Conservation (phyloP, 176 grass and related monocot species). For the Cenchrus fungigraminus region DNA sequence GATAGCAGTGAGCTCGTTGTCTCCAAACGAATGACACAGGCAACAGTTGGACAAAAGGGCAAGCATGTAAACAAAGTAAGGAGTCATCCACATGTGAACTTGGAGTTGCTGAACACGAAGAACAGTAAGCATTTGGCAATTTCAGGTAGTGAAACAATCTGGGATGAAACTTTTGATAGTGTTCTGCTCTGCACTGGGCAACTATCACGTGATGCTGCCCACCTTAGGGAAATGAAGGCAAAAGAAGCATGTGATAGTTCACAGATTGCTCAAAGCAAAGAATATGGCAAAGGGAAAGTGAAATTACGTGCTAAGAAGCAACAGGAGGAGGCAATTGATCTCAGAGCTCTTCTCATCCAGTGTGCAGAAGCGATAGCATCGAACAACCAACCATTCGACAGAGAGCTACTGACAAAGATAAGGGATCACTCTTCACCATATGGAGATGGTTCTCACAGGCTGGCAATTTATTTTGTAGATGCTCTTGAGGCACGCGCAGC, state of each 20-base stretch:
- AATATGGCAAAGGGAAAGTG: background rate
- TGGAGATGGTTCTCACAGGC: slow-evolving; percentile 60
- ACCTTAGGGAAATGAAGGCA: slow-evolving; percentile 42
- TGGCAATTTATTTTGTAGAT: slow-evolving; percentile 63
- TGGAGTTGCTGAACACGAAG: slow-evolving; percentile 38
- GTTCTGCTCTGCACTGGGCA: slow-evolving; percentile 47
- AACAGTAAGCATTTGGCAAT: slow-evolving; percentile 56
- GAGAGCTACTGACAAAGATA: slow-evolving; percentile 53
- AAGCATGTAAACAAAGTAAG: background rate
- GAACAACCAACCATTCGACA: slow-evolving; percentile 31
- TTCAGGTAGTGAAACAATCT: slow-evolving; percentile 37
- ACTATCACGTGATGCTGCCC: background rate
- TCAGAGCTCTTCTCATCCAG: slow-evolving; percentile 51
- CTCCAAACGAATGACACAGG: background rate
- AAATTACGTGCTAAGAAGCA: slow-evolving; percentile 44
- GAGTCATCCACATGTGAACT: slow-evolving; percentile 28
- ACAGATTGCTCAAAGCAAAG: background rate
- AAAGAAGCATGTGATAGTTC: slow-evolving; percentile 30
- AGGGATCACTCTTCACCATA: slow-evolving; percentile 45
- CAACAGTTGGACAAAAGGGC: slow-evolving; percentile 9
- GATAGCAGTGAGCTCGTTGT: background rate
- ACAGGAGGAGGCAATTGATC: slow-evolving; percentile 38
- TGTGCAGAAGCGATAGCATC: slow-evolving; percentile 60
- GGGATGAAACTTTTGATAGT: slow-evolving; percentile 54
- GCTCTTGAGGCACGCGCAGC: slow-evolving; percentile 60